These are phyloP conservation scores for Kazachstania psychrophila DNA, from an alignment of 805 yeast genomes.

Conservation along the genomic window DNA sequence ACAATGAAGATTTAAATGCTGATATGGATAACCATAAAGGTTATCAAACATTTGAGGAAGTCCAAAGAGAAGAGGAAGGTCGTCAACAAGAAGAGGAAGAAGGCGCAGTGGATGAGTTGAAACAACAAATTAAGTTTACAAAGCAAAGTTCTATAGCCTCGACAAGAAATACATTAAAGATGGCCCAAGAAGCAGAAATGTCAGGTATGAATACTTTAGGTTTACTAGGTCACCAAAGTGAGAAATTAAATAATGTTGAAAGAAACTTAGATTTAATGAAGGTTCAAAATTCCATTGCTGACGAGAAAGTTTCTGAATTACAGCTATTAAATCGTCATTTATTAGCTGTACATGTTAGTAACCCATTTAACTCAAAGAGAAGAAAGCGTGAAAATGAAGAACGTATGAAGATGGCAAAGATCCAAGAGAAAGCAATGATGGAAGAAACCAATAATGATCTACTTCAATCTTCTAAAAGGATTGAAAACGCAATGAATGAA, in stretches of 20 bases:
- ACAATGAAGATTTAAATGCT: constrained; percentile 38
- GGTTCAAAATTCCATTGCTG: constrained; percentile 74
- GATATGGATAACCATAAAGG: constrained; percentile 16
- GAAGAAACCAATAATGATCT: constrained; percentile 53
- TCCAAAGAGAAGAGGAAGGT: constrained; percentile 31
- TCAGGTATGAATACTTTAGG: constrained; percentile 79
- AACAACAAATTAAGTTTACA: constrained; percentile 70
- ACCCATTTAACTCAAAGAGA: constrained; percentile 82
- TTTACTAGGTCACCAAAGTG: constrained; percentile 89
- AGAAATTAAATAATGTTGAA: constrained; percentile 72
- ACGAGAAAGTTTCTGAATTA: constrained; percentile 71
- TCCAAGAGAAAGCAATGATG: constrained; percentile 51
- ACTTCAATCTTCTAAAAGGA: constrained; percentile 57
- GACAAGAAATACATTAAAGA: constrained; percentile 70
- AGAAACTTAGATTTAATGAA: constrained; percentile 66
- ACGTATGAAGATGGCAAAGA: constrained; percentile 49
- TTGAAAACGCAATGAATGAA: constrained; percentile 50
- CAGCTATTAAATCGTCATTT: constrained; percentile 71
- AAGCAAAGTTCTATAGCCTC: constrained; percentile 82
- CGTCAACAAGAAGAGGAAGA: constrained; percentile 52
- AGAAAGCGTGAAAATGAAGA: constrained; percentile 68
- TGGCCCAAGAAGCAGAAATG: constrained; percentile 64
- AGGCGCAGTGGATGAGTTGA: constrained; percentile 80
- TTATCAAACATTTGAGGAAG: constrained; percentile 28
- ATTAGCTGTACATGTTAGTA: constrained; percentile 68